These are phyloP conservation scores for Tetrapisispora namnaoensis DNA, from an alignment of 805 yeast genomes.

Conservation along the genomic window DNA sequence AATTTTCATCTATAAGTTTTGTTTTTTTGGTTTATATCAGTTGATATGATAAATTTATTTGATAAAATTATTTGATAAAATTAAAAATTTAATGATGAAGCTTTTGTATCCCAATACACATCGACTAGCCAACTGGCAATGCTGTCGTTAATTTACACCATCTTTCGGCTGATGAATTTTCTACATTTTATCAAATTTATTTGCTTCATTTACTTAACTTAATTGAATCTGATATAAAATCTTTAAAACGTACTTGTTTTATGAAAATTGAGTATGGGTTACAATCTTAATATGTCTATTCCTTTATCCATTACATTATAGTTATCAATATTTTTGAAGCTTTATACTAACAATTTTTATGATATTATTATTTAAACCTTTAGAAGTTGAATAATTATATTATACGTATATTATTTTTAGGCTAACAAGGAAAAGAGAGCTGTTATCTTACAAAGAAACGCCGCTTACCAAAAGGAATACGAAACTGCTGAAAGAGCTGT, in stretches of 20 bases:
- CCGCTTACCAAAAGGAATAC: conserved; percentile 94
- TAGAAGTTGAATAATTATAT: neutral
- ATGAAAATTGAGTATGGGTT: no score
- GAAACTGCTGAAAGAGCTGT: conserved; percentile 83
- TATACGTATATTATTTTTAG: conserved; percentile 16
- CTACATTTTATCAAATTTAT: neutral
- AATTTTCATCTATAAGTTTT: neutral
- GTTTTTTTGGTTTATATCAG: neutral
- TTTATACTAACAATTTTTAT: conserved; percentile 2
- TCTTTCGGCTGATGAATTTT: conserved; percentile 55
- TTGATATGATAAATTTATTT: conserved; percentile 1
- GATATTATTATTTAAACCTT: neutral
- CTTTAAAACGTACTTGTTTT: no score
- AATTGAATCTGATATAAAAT: neutral
- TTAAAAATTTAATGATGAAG: conserved; percentile 35
- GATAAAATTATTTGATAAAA: neutral
- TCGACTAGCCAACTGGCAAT: conserved; percentile 59
- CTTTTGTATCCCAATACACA: conserved; percentile 37
- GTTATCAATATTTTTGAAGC: neutral
- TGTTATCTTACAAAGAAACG: conserved; percentile 85
- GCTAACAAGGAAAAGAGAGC: conserved; percentile 49
- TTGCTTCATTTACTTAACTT: neutral
- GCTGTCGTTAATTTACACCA: conserved; percentile 61
- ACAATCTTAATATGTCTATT: no score
- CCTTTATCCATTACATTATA: neutral